A percentile compares a stretch with the other conserved stretches of the same genome.
These are phyloP conservation scores for Kodamaea kakaduensis DNA, from an alignment of 805 yeast species.

Conservation along the genomic window DNA sequence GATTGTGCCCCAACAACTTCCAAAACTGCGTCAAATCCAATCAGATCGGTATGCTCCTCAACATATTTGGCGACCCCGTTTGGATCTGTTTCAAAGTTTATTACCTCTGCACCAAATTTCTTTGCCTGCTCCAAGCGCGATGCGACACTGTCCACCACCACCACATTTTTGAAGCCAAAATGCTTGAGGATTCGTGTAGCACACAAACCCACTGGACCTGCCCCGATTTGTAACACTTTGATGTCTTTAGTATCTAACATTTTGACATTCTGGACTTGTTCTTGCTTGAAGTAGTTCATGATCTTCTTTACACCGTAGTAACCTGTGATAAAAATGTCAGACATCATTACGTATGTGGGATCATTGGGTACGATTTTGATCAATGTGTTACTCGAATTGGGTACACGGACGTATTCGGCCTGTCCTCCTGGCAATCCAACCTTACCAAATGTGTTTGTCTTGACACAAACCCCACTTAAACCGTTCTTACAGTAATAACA, in stretches of 20 bases:
- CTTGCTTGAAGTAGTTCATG: constrained; percentile 35
- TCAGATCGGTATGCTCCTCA: constrained; percentile 34
- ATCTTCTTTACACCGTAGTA: constrained; percentile 54
- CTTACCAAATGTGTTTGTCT: constrained; percentile 56
- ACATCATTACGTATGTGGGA: constrained; percentile 50
- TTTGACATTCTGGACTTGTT: constrained; percentile 20
- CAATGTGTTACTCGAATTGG: constrained; percentile 51
- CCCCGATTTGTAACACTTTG: constrained; percentile 50
- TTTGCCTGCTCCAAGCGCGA: constrained; percentile 43
- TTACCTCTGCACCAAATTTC: constrained; percentile 45
- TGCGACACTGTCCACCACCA: constrained; percentile 48
- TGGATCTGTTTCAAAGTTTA: constrained; percentile 39
- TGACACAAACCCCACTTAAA: constrained; percentile 50
- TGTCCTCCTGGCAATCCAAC: constrained; percentile 57
- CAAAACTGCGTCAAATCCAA: constrained; percentile 58
- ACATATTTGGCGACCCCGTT: constrained; percentile 20
- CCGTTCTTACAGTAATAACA: constrained; percentile 59
- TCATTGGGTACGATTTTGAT: constrained; percentile 41
- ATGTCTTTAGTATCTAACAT: constrained; percentile 20
- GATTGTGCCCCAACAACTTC: constrained; percentile 57
- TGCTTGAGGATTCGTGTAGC: constrained; percentile 43
- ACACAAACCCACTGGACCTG: constrained; percentile 61
- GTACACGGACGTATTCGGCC: constrained; percentile 59
- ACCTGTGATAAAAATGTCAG: constrained; percentile 64
- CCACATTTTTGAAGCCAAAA: constrained; percentile 42